Conservation (phyloP, 768 basidiomycete genomes). For the Termitomyces sp. region DNA sequence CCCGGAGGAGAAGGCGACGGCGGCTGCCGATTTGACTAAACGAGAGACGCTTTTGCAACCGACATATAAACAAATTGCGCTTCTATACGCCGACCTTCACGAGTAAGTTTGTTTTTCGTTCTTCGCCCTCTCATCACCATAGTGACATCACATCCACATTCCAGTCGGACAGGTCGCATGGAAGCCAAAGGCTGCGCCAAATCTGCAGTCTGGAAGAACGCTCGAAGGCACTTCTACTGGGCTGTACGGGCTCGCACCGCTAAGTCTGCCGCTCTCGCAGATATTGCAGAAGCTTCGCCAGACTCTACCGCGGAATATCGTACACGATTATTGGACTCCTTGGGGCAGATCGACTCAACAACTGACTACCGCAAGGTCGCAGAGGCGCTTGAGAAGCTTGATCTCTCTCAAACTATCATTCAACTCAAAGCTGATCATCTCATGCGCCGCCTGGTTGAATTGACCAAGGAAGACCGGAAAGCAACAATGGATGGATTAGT, state of each 20-base stretch:
- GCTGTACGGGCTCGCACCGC: conserved; percentile 79
- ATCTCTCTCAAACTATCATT: conserved; percentile 54
- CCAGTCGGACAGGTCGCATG: conserved; percentile 90
- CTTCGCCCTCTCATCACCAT: conserved; percentile 7
- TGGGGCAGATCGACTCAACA: conserved; percentile 48
- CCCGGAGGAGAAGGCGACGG: conserved; percentile 67
- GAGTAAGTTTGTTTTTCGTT: conserved; percentile 53
- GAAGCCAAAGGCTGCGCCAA: conserved; percentile 96
- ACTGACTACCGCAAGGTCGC: conserved; percentile 55
- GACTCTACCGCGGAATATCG: conserved; percentile 65
- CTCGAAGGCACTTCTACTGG: conserved; percentile 93
- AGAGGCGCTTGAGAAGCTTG: conserved; percentile 64
- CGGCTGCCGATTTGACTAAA: conserved; percentile 60
- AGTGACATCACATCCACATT: background rate
- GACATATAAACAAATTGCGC: conserved; percentile 89
- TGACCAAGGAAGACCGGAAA: conserved; percentile 72
- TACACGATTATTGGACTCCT: conserved; percentile 52
- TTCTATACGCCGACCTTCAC: conserved; percentile 94
- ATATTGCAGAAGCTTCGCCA: conserved; percentile 69
- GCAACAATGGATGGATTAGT: conserved; percentile 69
- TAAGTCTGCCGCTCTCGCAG: conserved; percentile 55
- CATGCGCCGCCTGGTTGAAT: conserved; percentile 55
- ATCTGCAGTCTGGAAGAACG: conserved; percentile 80
- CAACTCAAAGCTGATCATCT: conserved; percentile 70
- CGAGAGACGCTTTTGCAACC: conserved; percentile 82